Base-by-base conservation (phyloP, 805 yeast genomes). In the Starmerella vitae region DNA sequence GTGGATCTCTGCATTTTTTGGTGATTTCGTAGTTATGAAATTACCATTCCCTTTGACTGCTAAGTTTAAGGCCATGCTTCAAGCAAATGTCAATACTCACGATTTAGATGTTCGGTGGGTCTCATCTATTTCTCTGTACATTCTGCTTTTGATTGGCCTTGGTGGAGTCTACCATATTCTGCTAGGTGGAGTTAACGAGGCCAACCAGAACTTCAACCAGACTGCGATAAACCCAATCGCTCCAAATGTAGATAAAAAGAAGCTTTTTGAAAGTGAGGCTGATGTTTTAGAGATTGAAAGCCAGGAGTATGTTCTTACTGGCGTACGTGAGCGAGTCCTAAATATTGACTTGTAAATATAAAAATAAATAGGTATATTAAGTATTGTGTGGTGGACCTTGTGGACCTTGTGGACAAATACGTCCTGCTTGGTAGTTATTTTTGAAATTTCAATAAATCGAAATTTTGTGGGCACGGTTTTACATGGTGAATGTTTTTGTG, bases 41-140 rank as follows among this genome's bases (percentile, higher is more conserved):
- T 65, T 91, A 38, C 98, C 98, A 14, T 91, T 91, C 63, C 93
- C 94, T 2, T 63, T 91, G 41, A 91, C 97, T 0, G 67, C 76
- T 24, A 76, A 86, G 43, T 91, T 91, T 66, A 91, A 91, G 59
- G 72, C 80, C 43, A 86, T 91, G 93, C 62, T 91, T 31, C 98
- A 91, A 60, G 73, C 72, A 21, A 94, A 96, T 6, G 78, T 91
- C 12, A 70, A 67, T 42, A 85, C 97, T 0, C 68, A 77, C 1
- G 93, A 88, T 52, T 65, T 91, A 42, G 91, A 86, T 55, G 94
- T 78, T 7, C 65, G 93, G 20, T 91, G 94, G 74, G 97, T 91
- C 14, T 78, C 91, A 27, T 76, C 94, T 3, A 78, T 91, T 17
- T 84, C 96, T 4, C 91, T 97, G 97, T 91, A 88, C 58, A 82